phyloP scores from a whole-genome alignment of 345 rosid genomes.

The Passiflora organensis region DNA sequence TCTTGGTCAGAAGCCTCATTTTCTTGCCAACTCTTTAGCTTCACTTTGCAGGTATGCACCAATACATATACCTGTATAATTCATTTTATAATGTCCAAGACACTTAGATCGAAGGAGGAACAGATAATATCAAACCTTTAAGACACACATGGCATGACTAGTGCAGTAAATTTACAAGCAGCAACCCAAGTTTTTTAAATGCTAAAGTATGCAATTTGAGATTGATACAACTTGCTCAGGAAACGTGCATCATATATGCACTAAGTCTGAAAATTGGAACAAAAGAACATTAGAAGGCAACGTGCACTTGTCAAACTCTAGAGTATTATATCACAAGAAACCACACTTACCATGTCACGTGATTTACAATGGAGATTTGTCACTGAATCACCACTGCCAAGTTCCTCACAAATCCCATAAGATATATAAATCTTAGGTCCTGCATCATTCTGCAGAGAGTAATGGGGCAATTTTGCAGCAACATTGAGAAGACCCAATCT shows the following conservation, averaged over 20 bases:
- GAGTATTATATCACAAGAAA: neutral
- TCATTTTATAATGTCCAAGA: neutral
- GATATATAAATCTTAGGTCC: slow-evolving; percentile 87
- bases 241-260: no score
- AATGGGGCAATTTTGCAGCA: slow-evolving; percentile 94
- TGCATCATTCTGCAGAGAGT: slow-evolving; percentile 84
- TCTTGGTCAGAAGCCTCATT: slow-evolving; percentile 22
- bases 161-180: neutral
- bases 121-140: neutral
- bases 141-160: no score
- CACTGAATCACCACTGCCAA: slow-evolving; percentile 55
- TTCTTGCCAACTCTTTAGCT: slow-evolving; percentile 24
- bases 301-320: no score
- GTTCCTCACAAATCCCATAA: slow-evolving; percentile 60
- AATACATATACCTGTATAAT: slow-evolving; percentile 52
- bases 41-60: slow-evolving; percentile 48
- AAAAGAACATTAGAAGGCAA: no score
- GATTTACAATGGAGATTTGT: slow-evolving; percentile 68
- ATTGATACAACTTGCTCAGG: no score
- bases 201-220: neutral
- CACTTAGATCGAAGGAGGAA: neutral
- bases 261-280: no score
- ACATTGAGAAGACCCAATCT: slow-evolving; percentile 90
- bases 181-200: neutral
- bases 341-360: slow-evolving; percentile 59